Percentiles rank a stretch among this genome's conserved stretches.
These are phyloP conservation scores for Cryptococcus sp. DNA, from an alignment of 1,284 basidiomycete genomes.

Conservation along the genomic window DNA sequence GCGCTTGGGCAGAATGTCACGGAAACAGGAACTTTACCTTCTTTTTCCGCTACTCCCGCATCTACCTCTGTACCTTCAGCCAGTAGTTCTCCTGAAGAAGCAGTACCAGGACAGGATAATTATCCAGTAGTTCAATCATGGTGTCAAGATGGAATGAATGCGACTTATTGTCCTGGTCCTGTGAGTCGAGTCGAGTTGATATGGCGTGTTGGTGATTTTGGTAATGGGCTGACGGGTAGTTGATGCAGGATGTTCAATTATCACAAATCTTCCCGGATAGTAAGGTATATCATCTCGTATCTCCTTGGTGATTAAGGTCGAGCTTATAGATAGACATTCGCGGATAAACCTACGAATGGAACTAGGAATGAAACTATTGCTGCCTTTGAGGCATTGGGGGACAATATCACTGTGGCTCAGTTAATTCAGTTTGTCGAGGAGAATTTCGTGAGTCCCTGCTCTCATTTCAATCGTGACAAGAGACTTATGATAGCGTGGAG, in stretches of 20 bases:
- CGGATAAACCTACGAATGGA: slow-evolving; percentile 76
- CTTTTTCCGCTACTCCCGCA: slow-evolving; percentile 44
- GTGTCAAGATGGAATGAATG: slow-evolving; percentile 48
- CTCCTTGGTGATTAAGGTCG: background rate
- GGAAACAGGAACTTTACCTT: slow-evolving; percentile 11
- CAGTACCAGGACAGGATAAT: slow-evolving; percentile 63
- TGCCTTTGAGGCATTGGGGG: slow-evolving; percentile 63
- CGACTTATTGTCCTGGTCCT: slow-evolving; percentile 74
- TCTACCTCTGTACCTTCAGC: slow-evolving; percentile 65
- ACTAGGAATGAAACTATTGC: slow-evolving; percentile 61
- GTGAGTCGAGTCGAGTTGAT: slow-evolving; percentile 51
- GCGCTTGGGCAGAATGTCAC: slow-evolving; percentile 15
- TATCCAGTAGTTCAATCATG: slow-evolving; percentile 61
- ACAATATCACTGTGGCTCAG: slow-evolving; percentile 52
- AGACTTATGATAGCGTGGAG: slow-evolving; percentile 54
- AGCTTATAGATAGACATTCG: slow-evolving; percentile 52
- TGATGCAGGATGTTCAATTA: slow-evolving; percentile 80
- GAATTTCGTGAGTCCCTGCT: slow-evolving; percentile 56
- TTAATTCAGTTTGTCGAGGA: slow-evolving; percentile 64
- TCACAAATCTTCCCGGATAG: slow-evolving; percentile 71
- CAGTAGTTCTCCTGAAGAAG: slow-evolving; percentile 54
- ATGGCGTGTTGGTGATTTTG: background rate
- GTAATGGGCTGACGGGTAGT: slow-evolving; percentile 50
- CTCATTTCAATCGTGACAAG: background rate
- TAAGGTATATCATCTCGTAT: slow-evolving; percentile 57